These are phyloP conservation scores for Pichia phayaonensis DNA, from an alignment of 805 yeast genomes.

Conservation along the genomic window DNA sequence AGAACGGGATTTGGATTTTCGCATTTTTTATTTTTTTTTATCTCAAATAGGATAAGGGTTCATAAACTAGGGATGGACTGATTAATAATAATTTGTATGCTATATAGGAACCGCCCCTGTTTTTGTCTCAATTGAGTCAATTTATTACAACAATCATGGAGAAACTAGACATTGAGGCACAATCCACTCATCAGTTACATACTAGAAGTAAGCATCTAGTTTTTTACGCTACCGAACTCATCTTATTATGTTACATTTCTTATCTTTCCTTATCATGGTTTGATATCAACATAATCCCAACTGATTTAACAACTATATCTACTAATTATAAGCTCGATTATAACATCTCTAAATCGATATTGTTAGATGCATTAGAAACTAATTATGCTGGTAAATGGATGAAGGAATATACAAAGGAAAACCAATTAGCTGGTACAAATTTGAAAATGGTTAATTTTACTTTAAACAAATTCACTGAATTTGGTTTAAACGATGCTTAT, in stretches of 20 bases:
- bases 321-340: not conserved
- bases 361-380: conserved; percentile 23
- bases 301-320: not conserved
- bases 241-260: not conserved
- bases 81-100: not conserved
- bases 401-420: conserved; percentile 39
- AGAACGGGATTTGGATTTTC: not conserved
- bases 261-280: not conserved
- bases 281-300: too few species aligned
- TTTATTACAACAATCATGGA: not conserved
- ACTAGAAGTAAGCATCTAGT: not conserved
- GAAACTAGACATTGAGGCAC: conserved; percentile 4
- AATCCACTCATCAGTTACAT: not conserved
- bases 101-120: too few species aligned
- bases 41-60: too few species aligned
- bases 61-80: not conserved
- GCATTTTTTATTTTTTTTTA: not conserved
- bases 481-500: conserved; percentile 42
- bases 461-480: conserved; percentile 46
- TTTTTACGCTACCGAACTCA: not conserved
- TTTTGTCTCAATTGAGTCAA: too few species aligned
- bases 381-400: conserved; percentile 48
- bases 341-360: not conserved
- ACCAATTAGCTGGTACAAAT: conserved; percentile 55
- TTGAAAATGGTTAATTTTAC: conserved; percentile 51